Conservation (phyloP, 2,329 filamentous ascomycete species). For the Exophiala alcalophila region DNA sequence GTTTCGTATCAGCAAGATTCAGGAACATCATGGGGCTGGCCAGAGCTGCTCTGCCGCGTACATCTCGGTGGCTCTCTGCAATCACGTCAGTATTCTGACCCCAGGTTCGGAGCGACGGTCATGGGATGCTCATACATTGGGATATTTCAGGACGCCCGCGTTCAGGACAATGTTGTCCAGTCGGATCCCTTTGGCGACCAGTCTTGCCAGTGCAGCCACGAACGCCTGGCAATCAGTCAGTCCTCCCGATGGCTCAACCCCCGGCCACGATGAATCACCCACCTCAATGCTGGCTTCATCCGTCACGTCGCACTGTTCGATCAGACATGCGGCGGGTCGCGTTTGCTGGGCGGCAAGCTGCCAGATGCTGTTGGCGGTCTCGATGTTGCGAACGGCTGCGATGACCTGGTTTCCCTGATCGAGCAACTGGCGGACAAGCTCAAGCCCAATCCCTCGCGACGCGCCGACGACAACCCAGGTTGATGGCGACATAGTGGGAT, state of each 20-base stretch:
- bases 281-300: constrained; percentile 52
- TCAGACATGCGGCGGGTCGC: constrained; percentile 36
- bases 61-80: constrained; percentile 52
- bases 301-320: constrained; percentile 54
- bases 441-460: constrained; percentile 44
- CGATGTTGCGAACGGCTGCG: constrained; percentile 49
- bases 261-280: constrained; percentile 25
- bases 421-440: constrained; percentile 53
- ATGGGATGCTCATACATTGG: constrained; percentile 47
- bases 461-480: constrained; percentile 38
- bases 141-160: constrained; percentile 56
- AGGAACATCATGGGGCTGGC: too few relatives aligned
- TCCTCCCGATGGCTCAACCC: constrained; percentile 3
- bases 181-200: constrained; percentile 40
- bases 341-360: constrained; percentile 34
- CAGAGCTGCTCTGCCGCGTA: constrained; percentile 33
- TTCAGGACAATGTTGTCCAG: constrained; percentile 58
- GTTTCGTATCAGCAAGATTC: too few relatives aligned
- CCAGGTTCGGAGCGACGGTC: constrained; percentile 6
- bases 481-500: constrained; percentile 18
- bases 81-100: constrained; percentile 14
- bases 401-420: constrained; percentile 49
- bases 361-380: constrained; percentile 45
- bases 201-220: constrained; percentile 39
- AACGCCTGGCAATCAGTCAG: constrained; percentile 39